Conservation (phyloP, 2,329 filamentous ascomycete species). For the Sarocladiaceae sp. region DNA sequence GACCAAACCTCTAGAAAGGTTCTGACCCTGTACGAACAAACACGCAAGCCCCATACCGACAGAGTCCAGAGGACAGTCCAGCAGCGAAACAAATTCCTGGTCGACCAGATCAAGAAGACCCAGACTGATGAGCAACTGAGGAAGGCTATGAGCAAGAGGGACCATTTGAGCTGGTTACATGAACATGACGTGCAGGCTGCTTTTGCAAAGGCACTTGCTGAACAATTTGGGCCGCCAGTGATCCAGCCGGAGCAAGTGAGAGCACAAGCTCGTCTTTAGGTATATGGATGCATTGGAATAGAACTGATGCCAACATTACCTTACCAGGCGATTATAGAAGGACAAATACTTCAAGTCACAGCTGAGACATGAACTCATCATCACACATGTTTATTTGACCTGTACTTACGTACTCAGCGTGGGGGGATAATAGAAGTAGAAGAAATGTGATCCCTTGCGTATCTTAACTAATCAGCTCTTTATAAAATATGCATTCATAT, state of each 20-base stretch:
- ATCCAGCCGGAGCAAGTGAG: background rate
- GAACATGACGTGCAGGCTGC: slow-evolving; percentile 40
- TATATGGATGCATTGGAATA: too few relatives aligned
- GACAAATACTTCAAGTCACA: too few relatives aligned
- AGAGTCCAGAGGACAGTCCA: slow-evolving; percentile 30
- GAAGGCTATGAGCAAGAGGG: slow-evolving; percentile 27
- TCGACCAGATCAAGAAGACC: slow-evolving; percentile 16
- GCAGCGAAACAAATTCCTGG: slow-evolving; percentile 21
- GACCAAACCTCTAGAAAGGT: slow-evolving; percentile 22
- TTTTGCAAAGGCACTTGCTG: slow-evolving; percentile 19
- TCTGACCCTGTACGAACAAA: slow-evolving; percentile 35
- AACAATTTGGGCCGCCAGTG: too few relatives aligned
- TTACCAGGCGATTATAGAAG: too few relatives aligned
- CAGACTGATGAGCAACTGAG: slow-evolving; percentile 34
- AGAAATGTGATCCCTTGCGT: too few relatives aligned
- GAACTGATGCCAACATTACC: too few relatives aligned
- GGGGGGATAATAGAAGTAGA: too few relatives aligned
- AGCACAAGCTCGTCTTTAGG: background rate
- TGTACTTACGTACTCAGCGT: too few relatives aligned
- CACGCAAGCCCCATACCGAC: slow-evolving; percentile 36
- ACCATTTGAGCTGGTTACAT: slow-evolving; percentile 38
- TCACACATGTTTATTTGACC: too few relatives aligned
- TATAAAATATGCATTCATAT: too few relatives aligned
- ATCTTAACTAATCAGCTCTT: too few relatives aligned
- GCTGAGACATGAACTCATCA: too few relatives aligned